phyloP scores from a whole-genome alignment of 345 rosid genomes.

The Nasturtium officinale region DNA sequence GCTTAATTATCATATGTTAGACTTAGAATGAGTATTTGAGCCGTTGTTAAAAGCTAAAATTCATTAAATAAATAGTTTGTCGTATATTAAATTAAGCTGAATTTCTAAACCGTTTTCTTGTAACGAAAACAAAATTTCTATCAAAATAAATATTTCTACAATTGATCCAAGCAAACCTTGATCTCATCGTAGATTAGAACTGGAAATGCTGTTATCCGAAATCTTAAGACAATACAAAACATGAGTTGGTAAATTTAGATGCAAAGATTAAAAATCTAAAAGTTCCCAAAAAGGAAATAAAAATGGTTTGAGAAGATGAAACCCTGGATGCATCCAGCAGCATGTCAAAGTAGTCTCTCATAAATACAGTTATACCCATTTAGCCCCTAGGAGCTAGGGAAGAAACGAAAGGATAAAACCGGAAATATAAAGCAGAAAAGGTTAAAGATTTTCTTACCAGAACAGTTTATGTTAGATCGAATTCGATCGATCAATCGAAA shows the following conservation, averaged over 20 bases:
- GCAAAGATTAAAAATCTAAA: background rate
- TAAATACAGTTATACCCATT: slow-evolving; percentile 1
- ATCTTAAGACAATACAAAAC: background rate
- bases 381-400: background rate
- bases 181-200: background rate
- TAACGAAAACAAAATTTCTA: background rate
- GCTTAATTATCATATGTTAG: background rate
- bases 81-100: background rate
- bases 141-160: background rate
- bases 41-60: background rate
- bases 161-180: background rate
- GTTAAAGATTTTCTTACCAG: slow-evolving; percentile 43
- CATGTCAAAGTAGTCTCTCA: slow-evolving; percentile 22
- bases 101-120: background rate
- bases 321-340: slow-evolving; percentile 35
- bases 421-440: slow-evolving; percentile 35
- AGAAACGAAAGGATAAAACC: slow-evolving; percentile 27
- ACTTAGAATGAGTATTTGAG: no score
- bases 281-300: slow-evolving; percentile 2
- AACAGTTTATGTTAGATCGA: slow-evolving; percentile 43
- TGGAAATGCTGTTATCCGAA: background rate
- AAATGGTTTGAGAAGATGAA: slow-evolving; percentile 18
- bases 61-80: background rate
- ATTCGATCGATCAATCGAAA: slow-evolving; percentile 36
- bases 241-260: background rate